Evolutionary conservation across 2,329 filamentous ascomycete species (phyloP), one percentile per base, ranked within the genome.

Genomic region (Aspergillus awamori): DNA sequence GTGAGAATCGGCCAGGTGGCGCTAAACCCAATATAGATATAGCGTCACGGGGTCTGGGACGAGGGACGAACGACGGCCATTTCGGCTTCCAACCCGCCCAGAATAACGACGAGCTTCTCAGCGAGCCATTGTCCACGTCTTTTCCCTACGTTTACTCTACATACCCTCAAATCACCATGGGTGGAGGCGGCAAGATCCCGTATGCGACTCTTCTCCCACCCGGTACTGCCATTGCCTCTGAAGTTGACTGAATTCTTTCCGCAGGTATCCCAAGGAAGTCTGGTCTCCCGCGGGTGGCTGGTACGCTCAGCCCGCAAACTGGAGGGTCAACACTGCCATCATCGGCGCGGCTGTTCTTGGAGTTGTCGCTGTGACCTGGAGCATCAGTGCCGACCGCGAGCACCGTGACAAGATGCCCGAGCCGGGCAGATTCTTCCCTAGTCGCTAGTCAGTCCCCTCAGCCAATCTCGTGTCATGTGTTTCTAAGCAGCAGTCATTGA

Each of bases 261-360:
- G 57, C 72, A 96, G 92, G 75, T 97, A 97, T 81, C 93, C 93
- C 79, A 97, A 97, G 85, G 94, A 99, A 85, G 92, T 99, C 85
- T 99, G 95, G 95, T 98, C 95, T 74, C 95, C 95, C 64, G 85
- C 94, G 67, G 95, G 95, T 85, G 95, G 95, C 80, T 99, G 95
- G 95, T 99, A 99, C 81, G 83, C 89, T 58, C 94, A 96, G 78
- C 95, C 95, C 57, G 84, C 86, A 69, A 99, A 99, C 85, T 99
- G 95, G 95, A 95, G 90, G 78, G 81, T 83, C 72, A 99, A 99
- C 83, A 99, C 95, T 5, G 84, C 89, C 58, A 83, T 95, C 68
- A 87, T 93, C 75, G 86, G 86, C 62, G 84, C 82, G 52, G 85
- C 89, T 59, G 82, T 95, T 55, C 67, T 89, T 67, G 88, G 90